phyloP scores from a whole-genome alignment of 768 basidiomycete species.

The Tricholoma flavovirens region DNA sequence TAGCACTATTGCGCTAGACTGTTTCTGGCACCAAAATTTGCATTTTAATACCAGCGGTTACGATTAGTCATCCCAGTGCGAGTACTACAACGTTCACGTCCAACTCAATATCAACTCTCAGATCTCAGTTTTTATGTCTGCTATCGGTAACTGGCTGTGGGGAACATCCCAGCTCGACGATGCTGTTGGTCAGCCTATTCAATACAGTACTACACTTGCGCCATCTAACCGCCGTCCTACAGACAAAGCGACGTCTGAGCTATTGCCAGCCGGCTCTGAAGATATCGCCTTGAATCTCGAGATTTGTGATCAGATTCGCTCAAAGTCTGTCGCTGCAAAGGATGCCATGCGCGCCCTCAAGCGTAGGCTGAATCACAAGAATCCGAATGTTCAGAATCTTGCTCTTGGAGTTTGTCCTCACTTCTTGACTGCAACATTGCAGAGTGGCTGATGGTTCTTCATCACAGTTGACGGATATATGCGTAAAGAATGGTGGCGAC shows the following conservation, averaged over 20 bases:
- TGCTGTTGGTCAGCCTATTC: constrained; percentile 58
- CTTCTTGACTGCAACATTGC: neutral
- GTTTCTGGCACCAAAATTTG: constrained; percentile 1
- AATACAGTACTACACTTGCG: neutral
- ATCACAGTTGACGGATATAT: constrained; percentile 75
- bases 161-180: constrained; percentile 80
- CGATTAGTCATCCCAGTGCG: constrained; percentile 8
- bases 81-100: neutral
- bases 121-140: constrained; percentile 39
- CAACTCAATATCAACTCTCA: neutral
- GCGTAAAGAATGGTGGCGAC: constrained; percentile 97
- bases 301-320: constrained; percentile 94
- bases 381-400: constrained; percentile 90
- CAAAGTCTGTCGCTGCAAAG: constrained; percentile 80
- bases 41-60: neutral
- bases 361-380: constrained; percentile 84
- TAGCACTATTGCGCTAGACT: constrained; percentile 23
- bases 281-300: constrained; percentile 93
- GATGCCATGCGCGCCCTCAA: constrained; percentile 87
- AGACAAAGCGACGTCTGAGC: constrained; percentile 95
- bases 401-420: constrained; percentile 68
- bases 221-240: constrained; percentile 9
- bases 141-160: constrained; percentile 69
- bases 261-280: constrained; percentile 75
- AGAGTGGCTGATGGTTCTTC: constrained; percentile 1